Evolutionary conservation across 805 yeast genomes (phyloP), one percentile per base, ranked within the genome.

Genomic region (Zygotorulaspora danielsina): DNA sequence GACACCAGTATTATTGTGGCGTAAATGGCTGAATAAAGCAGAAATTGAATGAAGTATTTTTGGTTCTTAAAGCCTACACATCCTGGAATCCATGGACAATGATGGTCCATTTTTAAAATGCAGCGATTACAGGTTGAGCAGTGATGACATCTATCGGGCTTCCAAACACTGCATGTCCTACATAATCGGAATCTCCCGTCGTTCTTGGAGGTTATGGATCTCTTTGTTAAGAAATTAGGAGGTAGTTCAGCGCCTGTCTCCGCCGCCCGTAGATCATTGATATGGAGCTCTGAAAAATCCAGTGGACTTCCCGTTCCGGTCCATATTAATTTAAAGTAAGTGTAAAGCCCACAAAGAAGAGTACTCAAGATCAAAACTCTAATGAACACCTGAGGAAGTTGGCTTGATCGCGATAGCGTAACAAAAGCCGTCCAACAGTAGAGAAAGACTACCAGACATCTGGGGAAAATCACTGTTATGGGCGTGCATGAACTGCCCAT

Each of bases 11-110:
- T 69, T 8, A 71, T 39, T 1, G 61, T 42, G 1, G 81, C 59
- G 51, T 75, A 79, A 0, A 72, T 19, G 2, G 78, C 63, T 2
- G 76, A 66, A 53, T 80, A 79, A 5, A 71, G 32, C 38, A 88
- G 60, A 55, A 84, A 83, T 57, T 87, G 95, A 19, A 86, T 59
- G 55, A 89, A 90, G 57, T 69, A 76, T 63, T 87, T 84, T 48
- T 84, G 88, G 62, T 90, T 90, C 19, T 66, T 65, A 62, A 76
- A 82, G 0, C 97, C 97, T 42, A 90, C 75, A 60, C 97, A 89
- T 4, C 78, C 70, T 2, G 95, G 81, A 61, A 88, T 87, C 97
- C 97, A 90, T 0, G 97, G 97, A 46, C 82, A 81, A 63, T 88
- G 96, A 58, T 88, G 97, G 59, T 88, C 97, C 97, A 88, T 89